Evolutionary conservation across 148 eudicot species (phyloP), one percentile per base, ranked within the genome.

Genomic region (Rhododendron vialii): DNA sequence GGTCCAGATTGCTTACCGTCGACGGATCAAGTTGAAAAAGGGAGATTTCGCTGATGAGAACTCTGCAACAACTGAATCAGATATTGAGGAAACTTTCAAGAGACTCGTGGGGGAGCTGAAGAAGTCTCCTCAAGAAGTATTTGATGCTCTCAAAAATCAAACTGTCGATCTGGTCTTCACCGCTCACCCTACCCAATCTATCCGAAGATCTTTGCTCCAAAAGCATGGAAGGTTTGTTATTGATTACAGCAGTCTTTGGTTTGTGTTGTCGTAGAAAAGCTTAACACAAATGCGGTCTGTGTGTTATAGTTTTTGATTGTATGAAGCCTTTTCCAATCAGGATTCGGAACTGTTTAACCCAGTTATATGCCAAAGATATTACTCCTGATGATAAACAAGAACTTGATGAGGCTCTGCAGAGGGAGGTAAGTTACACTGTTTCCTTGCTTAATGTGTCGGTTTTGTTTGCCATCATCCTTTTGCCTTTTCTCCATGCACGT

Each of bases 341-440:
- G 94, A 96, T 96, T 69, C 93, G 98, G 83, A 80, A 96, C 82
- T 94, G 98, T 87, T 92, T 96, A 73, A 90, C 98, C 30, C 99
- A 96, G 84, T 85, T 95, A 45, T 94, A 96, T 90, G 94, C 95
- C 55, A 94, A 95, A 88, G 99, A 95, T 84, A 95, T 95, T 57
- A 94, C 98, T 81, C 98, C 98, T 82, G 98, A 95, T 90, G 98
- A 96, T 84, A 96, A 96, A 83, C 98, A 93, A 78, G 99, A 96
- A 92, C 95, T 96, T 85, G 99, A 96, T 85, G 99, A 95, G 90
- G 98, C 99, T 83, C 84, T 96, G 83, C 98, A 96, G 86, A 93
- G 99, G 90, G 99, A 96, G 94, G 99, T 96, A 86, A 85, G 85
- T 17, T 65, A 81, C 53, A 59, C 43, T n/a, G 83, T 17, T 65